Conservation (phyloP, 1,139 yeast genomes). For the Geotrichum australiense region DNA sequence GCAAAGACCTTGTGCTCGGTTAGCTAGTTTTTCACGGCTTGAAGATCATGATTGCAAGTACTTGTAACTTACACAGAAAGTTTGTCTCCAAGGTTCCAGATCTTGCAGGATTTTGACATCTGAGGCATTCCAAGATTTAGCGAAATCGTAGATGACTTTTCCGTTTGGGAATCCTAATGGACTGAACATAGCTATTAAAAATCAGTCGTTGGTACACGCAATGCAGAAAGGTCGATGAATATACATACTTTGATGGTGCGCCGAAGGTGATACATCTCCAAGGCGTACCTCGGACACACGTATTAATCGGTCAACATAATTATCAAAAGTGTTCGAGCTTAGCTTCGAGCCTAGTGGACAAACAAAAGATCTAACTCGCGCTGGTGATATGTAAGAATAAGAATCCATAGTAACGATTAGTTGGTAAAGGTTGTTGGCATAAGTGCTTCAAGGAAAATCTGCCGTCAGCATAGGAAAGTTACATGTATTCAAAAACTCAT, state of each 20-base stretch:
- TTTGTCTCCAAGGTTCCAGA: conserved; percentile 79
- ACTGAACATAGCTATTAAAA: conserved; percentile 44
- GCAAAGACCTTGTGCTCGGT: conserved; percentile 45
- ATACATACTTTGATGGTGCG: neutral
- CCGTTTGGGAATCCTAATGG: conserved; percentile 86
- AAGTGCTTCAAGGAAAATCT: no score
- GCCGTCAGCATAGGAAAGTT: no score
- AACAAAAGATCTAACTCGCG: conserved; percentile 58
- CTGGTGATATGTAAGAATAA: conserved; percentile 47
- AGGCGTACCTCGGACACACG: conserved; percentile 58
- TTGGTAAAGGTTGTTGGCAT: no score
- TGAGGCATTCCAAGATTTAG: conserved; percentile 44
- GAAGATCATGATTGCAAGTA: neutral
- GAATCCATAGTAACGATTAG: conserved; percentile 37
- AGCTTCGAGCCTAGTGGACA: conserved; percentile 58
- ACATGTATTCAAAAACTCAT: no score
- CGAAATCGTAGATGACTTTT: conserved; percentile 52
- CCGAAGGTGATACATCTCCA: conserved; percentile 59
- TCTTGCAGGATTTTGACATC: conserved; percentile 68
- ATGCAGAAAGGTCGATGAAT: neutral
- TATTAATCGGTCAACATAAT: conserved; percentile 42
- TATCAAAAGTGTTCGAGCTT: conserved; percentile 41
- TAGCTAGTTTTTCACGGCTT: neutral
- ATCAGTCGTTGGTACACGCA: neutral
- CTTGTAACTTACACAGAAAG: conserved; percentile 20